Conservation (phyloP, 2,329 filamentous ascomycete species). For the Dichotomopilus funicola region DNA sequence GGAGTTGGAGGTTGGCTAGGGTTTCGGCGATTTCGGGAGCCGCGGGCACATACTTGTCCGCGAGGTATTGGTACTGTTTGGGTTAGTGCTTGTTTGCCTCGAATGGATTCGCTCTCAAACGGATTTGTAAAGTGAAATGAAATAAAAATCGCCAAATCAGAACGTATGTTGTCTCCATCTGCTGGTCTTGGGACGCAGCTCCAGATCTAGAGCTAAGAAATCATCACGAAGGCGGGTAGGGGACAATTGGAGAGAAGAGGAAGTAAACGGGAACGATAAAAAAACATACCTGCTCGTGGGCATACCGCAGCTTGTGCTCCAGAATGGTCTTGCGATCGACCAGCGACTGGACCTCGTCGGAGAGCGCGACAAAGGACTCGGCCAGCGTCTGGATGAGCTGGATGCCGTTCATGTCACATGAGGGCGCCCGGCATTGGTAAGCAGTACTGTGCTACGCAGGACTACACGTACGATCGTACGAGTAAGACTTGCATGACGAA, state of each 20-base stretch:
- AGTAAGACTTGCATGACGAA: not conserved
- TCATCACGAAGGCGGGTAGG: conserved; percentile 30
- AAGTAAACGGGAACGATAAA: no score
- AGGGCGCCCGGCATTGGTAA: conserved; percentile 15
- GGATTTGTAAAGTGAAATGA: not conserved
- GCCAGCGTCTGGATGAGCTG: conserved; percentile 50
- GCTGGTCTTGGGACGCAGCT: conserved; percentile 36
- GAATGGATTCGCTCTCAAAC: no score
- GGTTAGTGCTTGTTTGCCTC: conserved; percentile 15
- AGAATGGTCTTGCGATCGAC: conserved; percentile 58
- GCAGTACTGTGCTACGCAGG: not conserved
- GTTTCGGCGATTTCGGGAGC: conserved; percentile 61
- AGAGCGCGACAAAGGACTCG: conserved; percentile 58
- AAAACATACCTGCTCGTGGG: conserved; percentile 54
- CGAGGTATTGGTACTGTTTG: conserved; percentile 54
- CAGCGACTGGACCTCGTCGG: conserved; percentile 58
- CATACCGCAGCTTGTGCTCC: conserved; percentile 61
- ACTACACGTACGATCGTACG: not conserved
- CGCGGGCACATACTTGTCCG: conserved; percentile 61
- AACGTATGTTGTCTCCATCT: conserved; percentile 19
- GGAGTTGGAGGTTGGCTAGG: conserved; percentile 59
- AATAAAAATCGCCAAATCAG: conserved; percentile 2
- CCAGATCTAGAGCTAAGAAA: conserved; percentile 79
- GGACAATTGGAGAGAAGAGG: conserved; percentile 9
- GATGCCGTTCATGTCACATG: conserved; percentile 37